Conservation (phyloP, 257 asterid genomes). For the Anisodus acutangulus region DNA sequence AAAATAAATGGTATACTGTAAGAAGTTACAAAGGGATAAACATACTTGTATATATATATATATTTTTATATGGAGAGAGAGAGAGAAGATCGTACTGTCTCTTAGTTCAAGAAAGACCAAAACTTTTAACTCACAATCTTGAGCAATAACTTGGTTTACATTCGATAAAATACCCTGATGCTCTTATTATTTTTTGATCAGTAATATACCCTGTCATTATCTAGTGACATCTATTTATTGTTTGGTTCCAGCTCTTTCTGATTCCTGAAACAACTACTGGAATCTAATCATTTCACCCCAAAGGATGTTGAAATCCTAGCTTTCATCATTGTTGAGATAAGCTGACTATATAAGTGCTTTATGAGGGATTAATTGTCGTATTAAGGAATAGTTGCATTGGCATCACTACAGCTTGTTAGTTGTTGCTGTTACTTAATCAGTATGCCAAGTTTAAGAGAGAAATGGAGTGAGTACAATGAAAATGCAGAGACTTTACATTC, state of each 20-base stretch:
- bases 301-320: not conserved
- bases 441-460: not conserved
- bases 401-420: constrained; percentile 5
- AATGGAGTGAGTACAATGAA: not conserved
- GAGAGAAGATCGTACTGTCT: not conserved
- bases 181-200: not conserved
- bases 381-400: not conserved
- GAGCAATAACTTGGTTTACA: not conserved
- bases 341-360: not conserved
- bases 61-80: not conserved
- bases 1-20: not conserved
- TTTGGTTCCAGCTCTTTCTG: not conserved
- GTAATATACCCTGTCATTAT: not conserved
- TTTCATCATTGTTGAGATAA: not conserved
- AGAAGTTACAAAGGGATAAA: not conserved
- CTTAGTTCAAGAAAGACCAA: not conserved
- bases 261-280: not conserved
- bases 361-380: not conserved
- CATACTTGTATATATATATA: too few species aligned
- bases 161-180: not conserved
- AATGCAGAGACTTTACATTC: constrained; percentile 10
- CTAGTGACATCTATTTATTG: not conserved
- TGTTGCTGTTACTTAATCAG: not conserved
- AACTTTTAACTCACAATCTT: not conserved
- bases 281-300: not conserved